These are phyloP conservation scores for Bipolaris bicolor DNA, from an alignment of 2,329 filamentous ascomycete species.

Conservation along the genomic window DNA sequence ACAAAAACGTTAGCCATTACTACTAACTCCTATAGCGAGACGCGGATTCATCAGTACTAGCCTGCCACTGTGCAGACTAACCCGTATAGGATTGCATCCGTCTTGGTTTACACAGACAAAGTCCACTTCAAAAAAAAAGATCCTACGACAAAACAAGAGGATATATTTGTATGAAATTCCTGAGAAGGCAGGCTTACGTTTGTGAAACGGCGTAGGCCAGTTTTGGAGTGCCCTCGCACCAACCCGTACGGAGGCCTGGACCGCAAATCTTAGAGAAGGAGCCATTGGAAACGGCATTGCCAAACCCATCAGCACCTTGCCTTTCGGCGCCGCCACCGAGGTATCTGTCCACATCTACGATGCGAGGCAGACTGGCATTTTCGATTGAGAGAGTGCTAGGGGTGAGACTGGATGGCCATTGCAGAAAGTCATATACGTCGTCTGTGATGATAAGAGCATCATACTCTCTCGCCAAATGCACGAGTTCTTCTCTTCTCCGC, in stretches of 20 bases:
- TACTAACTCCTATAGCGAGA: constrained; percentile 9
- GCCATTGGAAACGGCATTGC: constrained; percentile 83
- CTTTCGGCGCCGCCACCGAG: constrained; percentile 64
- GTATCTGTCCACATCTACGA: constrained; percentile 78
- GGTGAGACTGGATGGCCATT: constrained; percentile 66
- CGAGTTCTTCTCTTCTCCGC: constrained; percentile 68
- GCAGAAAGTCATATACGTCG: constrained; percentile 93
- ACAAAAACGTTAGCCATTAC: constrained; percentile 30
- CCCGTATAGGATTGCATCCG: neutral
- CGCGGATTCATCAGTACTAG: constrained; percentile 9
- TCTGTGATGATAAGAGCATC: constrained; percentile 86
- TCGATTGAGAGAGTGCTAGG: constrained; percentile 36
- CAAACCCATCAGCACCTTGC: constrained; percentile 65
- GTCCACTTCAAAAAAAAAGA: neutral
- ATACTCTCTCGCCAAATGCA: constrained; percentile 76
- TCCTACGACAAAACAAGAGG: neutral
- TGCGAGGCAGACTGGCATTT: constrained; percentile 66
- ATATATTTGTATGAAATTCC: neutral
- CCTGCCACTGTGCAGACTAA: neutral
- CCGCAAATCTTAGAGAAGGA: constrained; percentile 88
- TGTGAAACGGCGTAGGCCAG: constrained; percentile 66
- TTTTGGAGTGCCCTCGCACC: constrained; percentile 75
- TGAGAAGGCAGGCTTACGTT: constrained; percentile 54
- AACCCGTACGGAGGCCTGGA: constrained; percentile 84
- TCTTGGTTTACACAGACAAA: neutral